Evolutionary conservation across 2,329 filamentous ascomycete species (phyloP).

Genomic region (Xylaria sp.): DNA sequence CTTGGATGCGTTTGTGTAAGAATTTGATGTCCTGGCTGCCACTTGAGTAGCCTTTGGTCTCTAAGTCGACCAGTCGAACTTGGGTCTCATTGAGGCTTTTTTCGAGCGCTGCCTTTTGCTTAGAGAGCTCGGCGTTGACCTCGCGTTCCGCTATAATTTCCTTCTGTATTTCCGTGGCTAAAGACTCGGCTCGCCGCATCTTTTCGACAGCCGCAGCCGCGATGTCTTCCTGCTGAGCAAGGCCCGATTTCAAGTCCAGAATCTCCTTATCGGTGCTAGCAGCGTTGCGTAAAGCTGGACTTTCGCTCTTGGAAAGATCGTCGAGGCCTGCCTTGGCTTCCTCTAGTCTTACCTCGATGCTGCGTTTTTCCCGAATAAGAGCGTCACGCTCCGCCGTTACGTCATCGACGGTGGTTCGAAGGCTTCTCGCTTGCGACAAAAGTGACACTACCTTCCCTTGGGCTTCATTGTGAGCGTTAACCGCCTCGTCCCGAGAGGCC

Average conservation of each 20-base stretch:
- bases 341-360: conserved; percentile 80
- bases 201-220: conserved; percentile 91
- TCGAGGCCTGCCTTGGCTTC: conserved; percentile 90
- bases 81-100: conserved; percentile 91
- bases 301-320: conserved; percentile 83
- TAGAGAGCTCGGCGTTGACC: conserved; percentile 78
- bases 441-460: conserved; percentile 91
- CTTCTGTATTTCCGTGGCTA: conserved; percentile 88
- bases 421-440: conserved; percentile 83
- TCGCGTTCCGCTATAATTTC: conserved; percentile 89
- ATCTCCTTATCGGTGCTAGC: conserved; percentile 88
- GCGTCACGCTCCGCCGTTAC: conserved; percentile 83
- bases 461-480: conserved; percentile 90
- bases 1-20: conserved; percentile 90
- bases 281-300: conserved; percentile 85
- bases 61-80: conserved; percentile 85
- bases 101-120: conserved; percentile 87
- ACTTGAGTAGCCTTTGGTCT: conserved; percentile 96
- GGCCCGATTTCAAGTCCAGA: conserved; percentile 82
- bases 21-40: conserved; percentile 95
- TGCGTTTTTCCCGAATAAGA: conserved; percentile 86
- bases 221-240: conserved; percentile 93
- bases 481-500: conserved; percentile 91
- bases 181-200: conserved; percentile 91
- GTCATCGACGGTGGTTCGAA: conserved; percentile 86